Percentiles rank a stretch among this genome's conserved stretches.
Evolutionary conservation across 257 asterid genomes (phyloP).

Genomic region (Apocynum venetum): DNA sequence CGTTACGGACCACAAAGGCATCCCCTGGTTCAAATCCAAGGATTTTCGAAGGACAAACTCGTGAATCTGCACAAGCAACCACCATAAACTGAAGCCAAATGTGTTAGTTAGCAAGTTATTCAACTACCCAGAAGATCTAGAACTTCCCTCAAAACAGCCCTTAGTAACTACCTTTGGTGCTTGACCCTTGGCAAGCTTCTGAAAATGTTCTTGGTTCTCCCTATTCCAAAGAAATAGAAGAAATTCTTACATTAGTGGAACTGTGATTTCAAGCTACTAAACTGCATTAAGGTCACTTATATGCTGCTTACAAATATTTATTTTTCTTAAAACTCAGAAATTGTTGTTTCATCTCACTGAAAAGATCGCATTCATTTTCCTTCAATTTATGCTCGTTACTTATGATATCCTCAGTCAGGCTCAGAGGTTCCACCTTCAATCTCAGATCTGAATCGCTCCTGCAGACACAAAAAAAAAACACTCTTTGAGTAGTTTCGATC

Average conservation of each 20-base stretch:
- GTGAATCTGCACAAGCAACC: constrained; percentile 95
- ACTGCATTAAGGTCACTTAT: neutral
- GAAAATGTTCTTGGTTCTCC: constrained; percentile 61
- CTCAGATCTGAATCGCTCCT: constrained; percentile 42
- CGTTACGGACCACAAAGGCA: constrained; percentile 83
- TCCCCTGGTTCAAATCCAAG: constrained; percentile 97
- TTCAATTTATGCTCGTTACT: constrained; percentile 33
- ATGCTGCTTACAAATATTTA: constrained; percentile 63
- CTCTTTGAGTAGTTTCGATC: constrained; percentile 10
- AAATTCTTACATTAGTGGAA: neutral
- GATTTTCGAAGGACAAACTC: constrained; percentile 91
- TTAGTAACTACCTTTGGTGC: constrained; percentile 63
- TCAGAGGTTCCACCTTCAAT: constrained; percentile 56
- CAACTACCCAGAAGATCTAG: neutral
- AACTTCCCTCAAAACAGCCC: neutral
- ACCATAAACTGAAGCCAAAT: constrained; percentile 81
- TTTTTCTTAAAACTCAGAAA: constrained; percentile 80
- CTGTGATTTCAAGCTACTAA: neutral
- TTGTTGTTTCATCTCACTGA: constrained; percentile 62
- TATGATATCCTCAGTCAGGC: constrained; percentile 39
- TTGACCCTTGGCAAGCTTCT: constrained; percentile 66
- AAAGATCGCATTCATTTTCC: constrained; percentile 39
- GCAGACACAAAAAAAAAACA: constrained; percentile 21
- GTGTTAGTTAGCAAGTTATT: constrained; percentile 29
- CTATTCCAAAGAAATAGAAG: constrained; percentile 32